Evolutionary conservation across 1,284 basidiomycete species (phyloP), one percentile per base, ranked within the genome.

Genomic region (Puccinia polysora): DNA sequence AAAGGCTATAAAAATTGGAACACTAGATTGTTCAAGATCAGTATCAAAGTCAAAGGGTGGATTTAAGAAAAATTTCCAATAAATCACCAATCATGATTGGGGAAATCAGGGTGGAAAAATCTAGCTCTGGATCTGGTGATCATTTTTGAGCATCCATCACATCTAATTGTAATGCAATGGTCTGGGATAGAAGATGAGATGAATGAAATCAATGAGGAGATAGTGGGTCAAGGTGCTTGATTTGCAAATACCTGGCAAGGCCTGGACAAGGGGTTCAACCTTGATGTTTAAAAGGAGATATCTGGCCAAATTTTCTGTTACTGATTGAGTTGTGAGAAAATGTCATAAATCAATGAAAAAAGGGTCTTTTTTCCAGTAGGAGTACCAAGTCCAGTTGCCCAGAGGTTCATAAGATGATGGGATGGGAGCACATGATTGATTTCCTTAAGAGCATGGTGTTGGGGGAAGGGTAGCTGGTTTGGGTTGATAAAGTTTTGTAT

Each of bases 51-150:
- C 10, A 14, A 18, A 30, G 30, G 40, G 20, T 55, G 30, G 43
- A 49, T 20, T 20, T 28, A n/a, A 28, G n/a, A 18, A 12, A 30
- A 38, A 50, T n/a, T 18, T 30, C 7, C 4, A 28, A 36, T 7
- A n/a, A 53, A 55, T 60, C 4, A 70, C 67, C 32, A 70, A 38
- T 70, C 67, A 52, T 36, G 60, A 50, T 70, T 49, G 7, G 67
- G 67, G 40, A 55, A 70, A 4, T 70, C 34, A 14, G 14, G 25
- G 40, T 70, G 67, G 4, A 34, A 49, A 23, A 55, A 70, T 34
- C 60, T 70, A 32, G 67, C 67, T 50, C 67, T 49, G 45, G 60
- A 50, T 14, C 32, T 28, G 28, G 28, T 50, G 23, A 70, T 59
- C 2, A 20, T 59, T 28, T 60, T 20, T 18, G 28, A 34, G 20